Base-by-base conservation (phyloP, 2,329 filamentous ascomycete genomes). In the Colletotrichum filicis region DNA sequence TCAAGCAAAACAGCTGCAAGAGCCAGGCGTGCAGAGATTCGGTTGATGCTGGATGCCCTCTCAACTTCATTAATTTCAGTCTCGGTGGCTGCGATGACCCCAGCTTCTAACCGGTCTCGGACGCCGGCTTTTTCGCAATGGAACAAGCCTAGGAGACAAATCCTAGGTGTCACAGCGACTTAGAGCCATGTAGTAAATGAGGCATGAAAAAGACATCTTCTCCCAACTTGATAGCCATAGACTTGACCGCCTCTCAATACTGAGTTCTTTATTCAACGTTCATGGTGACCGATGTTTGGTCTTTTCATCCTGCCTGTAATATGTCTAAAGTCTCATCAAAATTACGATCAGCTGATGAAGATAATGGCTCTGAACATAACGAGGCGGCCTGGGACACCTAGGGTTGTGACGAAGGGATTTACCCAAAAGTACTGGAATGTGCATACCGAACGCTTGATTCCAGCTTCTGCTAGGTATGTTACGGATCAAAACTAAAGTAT, bases 71-170 rank as follows among this genome's bases (percentile, higher is more conserved):
- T 7, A 71, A 66, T 49, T 71, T 71, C 14, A 30, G 4, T 5
- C 68, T 61, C 4, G 68, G 68, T 4, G 68, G 68, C 32, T 71
- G 68, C 26, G 68, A 71, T 24, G 68, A 71, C 42, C 68, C 68
- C 6, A 60, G 56, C 30, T 30, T 11, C 8, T 71, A 12, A 35
- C 49, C 28, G 42, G 19, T 19, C 8, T 11, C 42, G n/a, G 19
- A 8, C 8, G 8, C 19, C 19, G 42, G 19, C 19, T 5, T 22
- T 49, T 4, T 9, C 16, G 19, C 42, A 49, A 49, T 9, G 19
- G 42, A 4, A 49, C 19, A 22, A 11, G 42, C 16, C 7, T 7
- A 19, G 8, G 19, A 7, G 19, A 49, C 4, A n/a, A 4, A 49
- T 49, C 19, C 19, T 8, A 19, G 19, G 8, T 49, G 19, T 49